Evolutionary conservation across 345 rosid species (phyloP).

Genomic region (Eucalyptus curtisii): DNA sequence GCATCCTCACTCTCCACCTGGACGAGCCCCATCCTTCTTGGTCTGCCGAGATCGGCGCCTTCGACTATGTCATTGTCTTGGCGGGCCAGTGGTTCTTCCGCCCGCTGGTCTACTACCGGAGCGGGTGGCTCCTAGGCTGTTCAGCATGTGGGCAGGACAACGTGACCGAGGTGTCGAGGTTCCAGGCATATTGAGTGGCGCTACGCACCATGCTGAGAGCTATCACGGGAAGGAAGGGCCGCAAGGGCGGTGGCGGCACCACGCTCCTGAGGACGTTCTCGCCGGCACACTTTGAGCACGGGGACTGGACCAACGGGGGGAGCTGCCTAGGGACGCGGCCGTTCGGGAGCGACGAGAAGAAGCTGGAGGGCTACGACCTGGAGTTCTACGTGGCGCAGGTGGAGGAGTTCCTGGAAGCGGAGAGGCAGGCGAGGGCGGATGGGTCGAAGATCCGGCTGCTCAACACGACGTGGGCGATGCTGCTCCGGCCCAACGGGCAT

Average conservation of each 20-base stretch:
- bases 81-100: conserved; percentile 58
- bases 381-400: conserved; percentile 32
- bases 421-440: conserved; percentile 18
- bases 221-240: conserved; percentile 12
- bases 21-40: conserved; percentile 39
- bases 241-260: background rate
- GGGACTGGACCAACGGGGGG: conserved; percentile 67
- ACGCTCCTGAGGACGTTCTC: conserved; percentile 43
- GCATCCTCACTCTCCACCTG: conserved; percentile 29
- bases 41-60: conserved; percentile 19
- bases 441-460: conserved; percentile 23
- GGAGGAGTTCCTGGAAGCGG: conserved; percentile 23
- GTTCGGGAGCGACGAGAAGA: conserved; percentile 23
- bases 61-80: conserved; percentile 37
- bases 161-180: conserved; percentile 11
- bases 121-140: conserved; percentile 23
- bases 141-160: conserved; percentile 11
- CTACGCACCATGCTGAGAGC: conserved; percentile 42
- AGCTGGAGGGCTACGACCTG: conserved; percentile 18
- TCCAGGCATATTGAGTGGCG: conserved; percentile 47
- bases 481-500: conserved; percentile 50
- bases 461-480: conserved; percentile 35
- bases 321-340: conserved; percentile 40
- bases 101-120: conserved; percentile 18
- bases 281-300: conserved; percentile 53